phyloP scores from a whole-genome alignment of 2,329 filamentous ascomycete genomes.

The Colletotrichum truncatum region DNA sequence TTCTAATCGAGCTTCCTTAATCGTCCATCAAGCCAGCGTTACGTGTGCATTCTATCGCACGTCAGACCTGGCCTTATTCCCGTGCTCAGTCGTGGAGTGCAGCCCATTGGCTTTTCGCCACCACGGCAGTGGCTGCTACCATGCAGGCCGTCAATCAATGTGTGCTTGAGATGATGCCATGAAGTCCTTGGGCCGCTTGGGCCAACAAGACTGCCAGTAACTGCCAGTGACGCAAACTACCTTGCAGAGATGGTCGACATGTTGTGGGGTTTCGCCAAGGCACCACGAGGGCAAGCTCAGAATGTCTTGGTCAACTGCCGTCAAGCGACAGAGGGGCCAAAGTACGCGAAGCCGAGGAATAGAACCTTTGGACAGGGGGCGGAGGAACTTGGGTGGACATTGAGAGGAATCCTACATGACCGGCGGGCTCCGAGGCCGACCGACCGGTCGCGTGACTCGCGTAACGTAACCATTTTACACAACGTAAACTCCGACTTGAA shows the following conservation, averaged over 20 bases:
- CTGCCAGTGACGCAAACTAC: not conserved
- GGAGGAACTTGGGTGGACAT: not conserved
- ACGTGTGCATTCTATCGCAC: not conserved
- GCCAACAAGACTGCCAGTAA: not conserved
- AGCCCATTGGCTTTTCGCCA: not conserved
- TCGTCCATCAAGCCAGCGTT: not conserved
- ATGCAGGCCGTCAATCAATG: not conserved
- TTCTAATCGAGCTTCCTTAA: constrained; percentile 11
- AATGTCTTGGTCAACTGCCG: constrained; percentile 1
- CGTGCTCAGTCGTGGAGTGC: constrained; percentile 7
- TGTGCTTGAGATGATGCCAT: not conserved
- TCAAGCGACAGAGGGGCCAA: not conserved
- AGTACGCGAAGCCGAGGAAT: not conserved
- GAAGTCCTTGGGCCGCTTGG: not conserved
- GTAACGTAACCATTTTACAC: not conserved
- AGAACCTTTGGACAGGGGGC: not conserved
- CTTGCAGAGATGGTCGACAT: not conserved
- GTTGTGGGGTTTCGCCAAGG: constrained; percentile 17
- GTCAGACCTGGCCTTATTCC: not conserved
- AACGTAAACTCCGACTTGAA: constrained; percentile 2
- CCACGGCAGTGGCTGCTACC: not conserved
- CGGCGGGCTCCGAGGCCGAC: not conserved
- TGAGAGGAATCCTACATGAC: not conserved
- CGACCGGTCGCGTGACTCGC: constrained; percentile 5
- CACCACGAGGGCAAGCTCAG: constrained; percentile 11